Conservation (phyloP, 805 yeast genomes). For the Huiozyma naganishii region DNA sequence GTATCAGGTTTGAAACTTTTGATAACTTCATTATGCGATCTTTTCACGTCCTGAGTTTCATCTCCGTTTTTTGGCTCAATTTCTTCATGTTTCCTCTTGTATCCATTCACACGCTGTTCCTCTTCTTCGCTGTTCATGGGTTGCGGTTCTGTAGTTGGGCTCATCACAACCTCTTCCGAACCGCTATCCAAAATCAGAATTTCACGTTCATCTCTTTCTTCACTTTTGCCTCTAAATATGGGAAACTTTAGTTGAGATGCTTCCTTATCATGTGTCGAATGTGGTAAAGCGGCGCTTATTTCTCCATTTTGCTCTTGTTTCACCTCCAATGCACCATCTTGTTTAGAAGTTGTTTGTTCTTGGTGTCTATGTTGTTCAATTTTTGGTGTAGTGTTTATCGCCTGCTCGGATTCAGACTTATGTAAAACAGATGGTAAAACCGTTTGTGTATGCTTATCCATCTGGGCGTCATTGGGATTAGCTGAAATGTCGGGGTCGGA, state of each 20-base stretch:
- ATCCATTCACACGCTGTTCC: not conserved
- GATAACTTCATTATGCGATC: not conserved
- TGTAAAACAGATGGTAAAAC: too few relatives aligned
- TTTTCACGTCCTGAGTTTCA: not conserved
- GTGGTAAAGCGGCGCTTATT: too few relatives aligned
- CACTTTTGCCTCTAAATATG: not conserved
- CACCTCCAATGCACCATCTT: too few relatives aligned
- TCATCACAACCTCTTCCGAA: constrained; percentile 2
- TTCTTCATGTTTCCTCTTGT: constrained; percentile 1
- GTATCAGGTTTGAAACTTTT: not conserved
- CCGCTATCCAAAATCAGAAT: constrained; percentile 2
- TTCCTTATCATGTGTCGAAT: too few relatives aligned
- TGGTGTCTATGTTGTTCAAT: too few relatives aligned
- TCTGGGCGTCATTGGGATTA: too few relatives aligned
- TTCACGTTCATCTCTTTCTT: not conserved
- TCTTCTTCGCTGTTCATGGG: not conserved
- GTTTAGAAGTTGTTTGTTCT: too few relatives aligned
- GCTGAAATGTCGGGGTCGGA: too few relatives aligned
- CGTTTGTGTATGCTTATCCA: too few relatives aligned
- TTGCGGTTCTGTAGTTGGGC: not conserved
- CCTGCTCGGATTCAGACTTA: too few relatives aligned
- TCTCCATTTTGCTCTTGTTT: too few relatives aligned
- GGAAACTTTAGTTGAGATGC: not conserved
- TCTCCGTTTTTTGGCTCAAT: not conserved
- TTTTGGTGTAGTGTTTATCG: too few relatives aligned